Evolutionary conservation across 768 basidiomycete genomes (phyloP).

Genomic region (Tephrocybe sp.): DNA sequence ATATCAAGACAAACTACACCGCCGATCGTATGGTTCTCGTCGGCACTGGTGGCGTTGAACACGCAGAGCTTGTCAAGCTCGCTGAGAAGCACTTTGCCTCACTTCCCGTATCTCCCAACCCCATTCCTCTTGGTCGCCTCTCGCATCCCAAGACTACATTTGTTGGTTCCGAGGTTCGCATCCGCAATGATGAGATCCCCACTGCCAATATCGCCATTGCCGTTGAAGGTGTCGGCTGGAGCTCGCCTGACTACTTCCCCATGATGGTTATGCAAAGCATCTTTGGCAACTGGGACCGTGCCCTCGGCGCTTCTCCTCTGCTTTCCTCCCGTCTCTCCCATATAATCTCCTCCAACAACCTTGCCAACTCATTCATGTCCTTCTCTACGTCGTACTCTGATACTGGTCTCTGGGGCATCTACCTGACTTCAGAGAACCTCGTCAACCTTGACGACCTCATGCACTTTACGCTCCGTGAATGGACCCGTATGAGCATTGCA

Average conservation of each 20-base stretch:
- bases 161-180: conserved; percentile 91
- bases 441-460: conserved; percentile 90
- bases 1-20: conserved; percentile 98
- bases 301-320: conserved; percentile 85
- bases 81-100: conserved; percentile 92
- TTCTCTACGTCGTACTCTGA: conserved; percentile 99
- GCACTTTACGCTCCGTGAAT: conserved; percentile 94
- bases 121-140: conserved; percentile 83
- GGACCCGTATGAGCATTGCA: conserved; percentile 90
- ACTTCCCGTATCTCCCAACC: conserved; percentile 84
- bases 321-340: conserved; percentile 91
- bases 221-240: conserved; percentile 98
- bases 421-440: conserved; percentile 93
- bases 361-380: conserved; percentile 99
- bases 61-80: conserved; percentile 88
- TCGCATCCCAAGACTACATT: conserved; percentile 80
- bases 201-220: conserved; percentile 95
- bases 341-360: conserved; percentile 88
- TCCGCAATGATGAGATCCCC: conserved; percentile 88
- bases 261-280: conserved; percentile 99
- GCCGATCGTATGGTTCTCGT: conserved; percentile 99
- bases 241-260: conserved; percentile 97
- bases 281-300: conserved; percentile 99
- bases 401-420: conserved; percentile 98
- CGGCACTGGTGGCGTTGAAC: conserved; percentile 94